Percentiles rank a stretch among this genome's conserved stretches.
Evolutionary conservation across 345 rosid species (phyloP).

Genomic region (Lenwebbia sp.): DNA sequence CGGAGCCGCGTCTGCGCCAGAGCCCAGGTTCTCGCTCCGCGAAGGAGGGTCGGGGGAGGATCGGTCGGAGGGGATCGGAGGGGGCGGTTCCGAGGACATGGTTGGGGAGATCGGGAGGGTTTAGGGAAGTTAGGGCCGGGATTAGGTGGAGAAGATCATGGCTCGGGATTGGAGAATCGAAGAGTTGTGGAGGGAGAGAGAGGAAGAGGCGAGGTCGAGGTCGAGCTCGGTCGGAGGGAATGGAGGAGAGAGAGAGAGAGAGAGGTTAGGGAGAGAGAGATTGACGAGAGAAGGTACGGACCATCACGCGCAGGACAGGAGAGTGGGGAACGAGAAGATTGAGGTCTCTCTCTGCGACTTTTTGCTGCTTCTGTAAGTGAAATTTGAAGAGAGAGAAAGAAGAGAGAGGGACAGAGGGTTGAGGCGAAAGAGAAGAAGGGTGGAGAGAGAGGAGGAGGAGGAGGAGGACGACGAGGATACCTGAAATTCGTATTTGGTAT

Average conservation of each 20-base stretch:
- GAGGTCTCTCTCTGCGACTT: background rate
- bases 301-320: background rate
- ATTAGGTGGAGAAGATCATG: background rate
- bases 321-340: background rate
- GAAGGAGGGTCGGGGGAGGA: constrained; percentile 18
- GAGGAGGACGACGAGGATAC: background rate
- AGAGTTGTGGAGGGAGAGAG: background rate
- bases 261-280: background rate
- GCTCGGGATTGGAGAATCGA: background rate
- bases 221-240: background rate
- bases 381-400: background rate
- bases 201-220: background rate
- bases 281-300: background rate
- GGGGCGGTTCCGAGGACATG: constrained; percentile 45
- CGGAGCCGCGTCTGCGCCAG: constrained; percentile 2
- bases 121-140: constrained; percentile 12
- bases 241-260: background rate
- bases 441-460: background rate
- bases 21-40: constrained; percentile 7
- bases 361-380: background rate
- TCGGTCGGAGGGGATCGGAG: constrained; percentile 35
- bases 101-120: constrained; percentile 28
- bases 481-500: background rate
- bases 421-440: background rate
- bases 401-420: background rate